Conservation (phyloP, 225 moss, liverwort and hornwort genomes). For the Bryum argenteum region DNA sequence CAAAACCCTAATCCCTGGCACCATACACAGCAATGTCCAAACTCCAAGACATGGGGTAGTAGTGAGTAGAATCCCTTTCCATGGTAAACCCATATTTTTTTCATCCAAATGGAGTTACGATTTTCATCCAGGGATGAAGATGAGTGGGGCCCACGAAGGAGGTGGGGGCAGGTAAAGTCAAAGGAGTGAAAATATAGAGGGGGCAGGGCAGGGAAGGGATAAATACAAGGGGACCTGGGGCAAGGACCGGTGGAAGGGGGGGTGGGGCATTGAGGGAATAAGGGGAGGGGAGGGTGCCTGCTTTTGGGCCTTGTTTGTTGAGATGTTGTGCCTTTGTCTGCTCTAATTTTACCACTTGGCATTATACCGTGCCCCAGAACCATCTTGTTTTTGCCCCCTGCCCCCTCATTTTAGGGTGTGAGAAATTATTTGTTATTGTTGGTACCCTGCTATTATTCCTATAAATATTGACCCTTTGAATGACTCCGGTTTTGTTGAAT, state of each 20-base stretch:
- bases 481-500: no score
- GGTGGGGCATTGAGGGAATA: constrained; percentile 28
- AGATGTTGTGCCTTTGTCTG: constrained; percentile 39
- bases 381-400: neutral
- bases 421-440: no score
- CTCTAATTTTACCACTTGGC: constrained; percentile 13
- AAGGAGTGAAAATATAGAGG: neutral
- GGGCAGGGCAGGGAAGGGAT: neutral
- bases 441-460: no score
- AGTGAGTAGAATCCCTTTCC: no score
- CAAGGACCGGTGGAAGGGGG: constrained; percentile 1
- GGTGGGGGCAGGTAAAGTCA: neutral
- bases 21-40: no score
- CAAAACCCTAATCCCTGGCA: no score
- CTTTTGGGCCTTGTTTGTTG: constrained; percentile 43
- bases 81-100: no score
- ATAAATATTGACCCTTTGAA: no score
- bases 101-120: no score
- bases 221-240: constrained; percentile 2
- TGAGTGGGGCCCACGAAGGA: neutral
- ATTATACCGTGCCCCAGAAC: neutral
- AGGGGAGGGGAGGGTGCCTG: neutral
- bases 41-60: no score
- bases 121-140: no score
- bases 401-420: no score